Base-by-base conservation (phyloP, 2,329 filamentous ascomycete species). In the Claviceps maximensis region DNA sequence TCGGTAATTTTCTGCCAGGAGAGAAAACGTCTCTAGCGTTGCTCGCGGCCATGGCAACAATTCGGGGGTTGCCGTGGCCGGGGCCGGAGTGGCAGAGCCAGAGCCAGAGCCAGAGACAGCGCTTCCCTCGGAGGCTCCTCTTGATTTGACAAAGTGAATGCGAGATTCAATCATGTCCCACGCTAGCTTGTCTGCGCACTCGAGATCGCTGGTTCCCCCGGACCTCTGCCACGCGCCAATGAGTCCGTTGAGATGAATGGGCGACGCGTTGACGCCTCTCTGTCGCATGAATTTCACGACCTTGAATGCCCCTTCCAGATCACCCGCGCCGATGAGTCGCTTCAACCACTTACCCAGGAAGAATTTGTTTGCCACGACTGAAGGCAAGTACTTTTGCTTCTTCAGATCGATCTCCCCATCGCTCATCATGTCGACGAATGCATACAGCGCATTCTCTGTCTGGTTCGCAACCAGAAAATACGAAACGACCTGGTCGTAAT, bases 321-420 rank as follows among this genome's bases (percentile, higher is more conserved):
- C 79, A 2, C 82, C 82, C 54, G 83, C 79, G 17, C 83, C 84
- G 53, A 94, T 86, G 9, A 94, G 78, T 49, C 86, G 82, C 67
- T 91, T 91, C 62, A 95, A 77, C 90, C 89, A 95, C 61, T 88
- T 90, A 36, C 84, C 86, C 58, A 89, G 86, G 67, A 95, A 87
- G 67, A 89, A 91, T 57, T 84, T 83, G 66, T 94, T 93, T 49
- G 71, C 73, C 41, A 81, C 67, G 9, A 71, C 67, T 1, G 71
- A 69, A 1, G 78, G 77, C 53, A 80, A 67, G 19, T 65, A 60
- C 50, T 67, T 67, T 54, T 67, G 64, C 54, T 69, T 70, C 50
- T 69, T 70, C 49, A 79, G 61, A 53, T 79, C 72, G 52, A 80
- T 66, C 46, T 72, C 64, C 5, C 77, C 77, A 4, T 79, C 77